Conservation (phyloP, 768 basidiomycete genomes). For the Botryobasidium botryosum region DNA sequence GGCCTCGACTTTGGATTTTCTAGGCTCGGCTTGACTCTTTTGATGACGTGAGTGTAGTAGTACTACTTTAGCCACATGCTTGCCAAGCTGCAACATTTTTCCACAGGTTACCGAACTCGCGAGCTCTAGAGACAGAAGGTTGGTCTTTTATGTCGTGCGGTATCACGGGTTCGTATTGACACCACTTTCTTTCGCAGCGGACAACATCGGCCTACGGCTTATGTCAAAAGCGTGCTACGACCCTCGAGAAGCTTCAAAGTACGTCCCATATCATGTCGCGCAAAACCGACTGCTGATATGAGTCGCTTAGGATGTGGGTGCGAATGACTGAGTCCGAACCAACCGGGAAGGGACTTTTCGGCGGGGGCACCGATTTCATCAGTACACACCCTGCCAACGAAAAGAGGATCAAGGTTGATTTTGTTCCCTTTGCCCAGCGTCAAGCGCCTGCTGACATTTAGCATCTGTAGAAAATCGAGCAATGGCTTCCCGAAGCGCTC, state of each 20-base stretch:
- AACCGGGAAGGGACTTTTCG: slow-evolving; percentile 14
- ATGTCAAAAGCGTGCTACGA: slow-evolving; percentile 79
- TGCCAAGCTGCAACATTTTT: slow-evolving; percentile 3
- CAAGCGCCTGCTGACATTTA: background rate
- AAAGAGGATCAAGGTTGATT: slow-evolving; percentile 50
- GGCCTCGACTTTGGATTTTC: slow-evolving; percentile 30
- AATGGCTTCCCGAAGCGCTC: slow-evolving; percentile 7
- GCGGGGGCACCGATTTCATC: slow-evolving; percentile 36
- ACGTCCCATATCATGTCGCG: slow-evolving; percentile 14
- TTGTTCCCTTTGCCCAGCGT: too few species aligned
- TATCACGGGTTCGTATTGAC: background rate
- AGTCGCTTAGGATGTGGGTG: slow-evolving; percentile 44
- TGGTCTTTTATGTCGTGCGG: slow-evolving; percentile 1
- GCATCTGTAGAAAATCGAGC: slow-evolving; percentile 6
- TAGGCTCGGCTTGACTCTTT: slow-evolving; percentile 27
- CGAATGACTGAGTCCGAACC: slow-evolving; percentile 46
- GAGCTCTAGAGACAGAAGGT: slow-evolving; percentile 73
- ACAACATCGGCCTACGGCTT: slow-evolving; percentile 66
- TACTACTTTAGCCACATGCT: slow-evolving; percentile 1
- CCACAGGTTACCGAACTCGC: slow-evolving; percentile 58
- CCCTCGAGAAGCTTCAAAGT: slow-evolving; percentile 61
- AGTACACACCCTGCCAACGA: slow-evolving; percentile 66
- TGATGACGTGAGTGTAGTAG: slow-evolving; percentile 22
- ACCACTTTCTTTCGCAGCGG: slow-evolving; percentile 33
- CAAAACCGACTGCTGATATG: background rate